Percentiles rank a stretch among this genome's conserved stretches.
phyloP scores from a whole-genome alignment of 228 moss, liverwort and hornwort species.

The Sphagnum magellanicum region DNA sequence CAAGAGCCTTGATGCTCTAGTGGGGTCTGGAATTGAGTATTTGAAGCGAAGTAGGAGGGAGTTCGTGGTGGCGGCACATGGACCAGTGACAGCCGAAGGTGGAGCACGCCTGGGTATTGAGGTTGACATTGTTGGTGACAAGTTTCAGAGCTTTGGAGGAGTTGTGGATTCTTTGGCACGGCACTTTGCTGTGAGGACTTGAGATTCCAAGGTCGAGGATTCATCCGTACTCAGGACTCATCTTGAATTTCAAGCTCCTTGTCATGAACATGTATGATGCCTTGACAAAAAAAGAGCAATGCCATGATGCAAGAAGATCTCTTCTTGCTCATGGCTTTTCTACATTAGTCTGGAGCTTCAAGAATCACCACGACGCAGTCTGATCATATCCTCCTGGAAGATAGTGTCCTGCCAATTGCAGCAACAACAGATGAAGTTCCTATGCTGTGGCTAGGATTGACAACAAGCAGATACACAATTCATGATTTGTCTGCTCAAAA shows the following conservation, averaged over 20 bases:
- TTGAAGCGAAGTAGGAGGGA: conserved; percentile 4
- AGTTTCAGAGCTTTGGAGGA: conserved; percentile 33
- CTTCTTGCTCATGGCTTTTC: too few species aligned
- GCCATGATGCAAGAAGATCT: too few species aligned
- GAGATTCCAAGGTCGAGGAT: too few species aligned
- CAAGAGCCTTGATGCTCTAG: conserved; percentile 7
- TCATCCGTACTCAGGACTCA: too few species aligned
- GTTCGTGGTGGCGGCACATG: conserved; percentile 24
- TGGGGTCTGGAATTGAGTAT: conserved; percentile 1
- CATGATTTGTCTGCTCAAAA: too few species aligned
- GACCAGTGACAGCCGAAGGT: conserved; percentile 32
- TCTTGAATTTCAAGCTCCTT: conserved; percentile 30
- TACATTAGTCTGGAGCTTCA: conserved; percentile 24
- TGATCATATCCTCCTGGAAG: conserved; percentile 41
- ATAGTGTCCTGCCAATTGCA: conserved; percentile 35
- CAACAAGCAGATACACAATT: too few species aligned
- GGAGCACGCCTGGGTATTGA: conserved; percentile 15
- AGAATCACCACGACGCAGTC: conserved; percentile 35
- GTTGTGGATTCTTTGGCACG: conserved; percentile 10
- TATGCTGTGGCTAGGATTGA: too few species aligned
- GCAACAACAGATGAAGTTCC: too few species aligned
- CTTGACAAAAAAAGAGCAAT: conserved; percentile 20
- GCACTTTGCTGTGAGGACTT: not conserved
- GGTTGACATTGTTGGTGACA: conserved; percentile 26
- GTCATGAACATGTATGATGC: conserved; percentile 35